These are phyloP conservation scores for Boletus rubescentipes DNA, from an alignment of 768 basidiomycete genomes.

Conservation along the genomic window DNA sequence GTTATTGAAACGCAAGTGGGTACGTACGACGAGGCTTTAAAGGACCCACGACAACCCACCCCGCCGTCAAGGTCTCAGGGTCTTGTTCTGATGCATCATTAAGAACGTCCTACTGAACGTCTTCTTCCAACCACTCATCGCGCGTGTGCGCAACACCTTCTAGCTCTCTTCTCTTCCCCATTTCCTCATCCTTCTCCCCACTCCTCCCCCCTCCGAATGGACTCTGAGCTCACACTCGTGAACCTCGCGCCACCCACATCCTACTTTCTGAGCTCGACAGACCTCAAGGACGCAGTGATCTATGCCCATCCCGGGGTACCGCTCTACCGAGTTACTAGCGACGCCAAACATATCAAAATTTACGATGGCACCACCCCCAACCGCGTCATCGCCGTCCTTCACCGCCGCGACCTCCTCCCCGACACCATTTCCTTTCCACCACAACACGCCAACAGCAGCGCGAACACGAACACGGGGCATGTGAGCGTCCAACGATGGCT, in stretches of 20 bases:
- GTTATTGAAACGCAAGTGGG: neutral
- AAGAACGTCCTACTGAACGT: neutral
- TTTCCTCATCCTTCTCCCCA: too few relatives aligned
- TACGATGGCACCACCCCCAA: conserved; percentile 7
- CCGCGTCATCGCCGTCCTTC: conserved; percentile 24
- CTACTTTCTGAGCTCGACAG: conserved; percentile 27
- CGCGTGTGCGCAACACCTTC: neutral
- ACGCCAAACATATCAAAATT: conserved; percentile 20
- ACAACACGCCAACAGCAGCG: neutral
- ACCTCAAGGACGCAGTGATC: conserved; percentile 18
- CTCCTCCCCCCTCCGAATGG: conserved; percentile 16
- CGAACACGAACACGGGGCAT: neutral
- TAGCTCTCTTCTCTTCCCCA: neutral
- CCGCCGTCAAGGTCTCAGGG: neutral
- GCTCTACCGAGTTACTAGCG: conserved; percentile 25
- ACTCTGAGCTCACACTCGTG: conserved; percentile 30
- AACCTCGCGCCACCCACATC: conserved; percentile 22
- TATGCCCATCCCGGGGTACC: conserved; percentile 20
- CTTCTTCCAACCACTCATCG: neutral
- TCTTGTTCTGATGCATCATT: conserved; percentile 1
- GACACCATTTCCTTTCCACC: conserved; percentile 30
- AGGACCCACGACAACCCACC: neutral
- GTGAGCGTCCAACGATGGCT: conserved; percentile 29
- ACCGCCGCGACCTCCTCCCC: conserved; percentile 26
- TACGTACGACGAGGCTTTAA: conserved; percentile 5